These are phyloP conservation scores for Leccinum angustisporum DNA, from an alignment of 1,284 basidiomycete genomes.

Conservation along the genomic window DNA sequence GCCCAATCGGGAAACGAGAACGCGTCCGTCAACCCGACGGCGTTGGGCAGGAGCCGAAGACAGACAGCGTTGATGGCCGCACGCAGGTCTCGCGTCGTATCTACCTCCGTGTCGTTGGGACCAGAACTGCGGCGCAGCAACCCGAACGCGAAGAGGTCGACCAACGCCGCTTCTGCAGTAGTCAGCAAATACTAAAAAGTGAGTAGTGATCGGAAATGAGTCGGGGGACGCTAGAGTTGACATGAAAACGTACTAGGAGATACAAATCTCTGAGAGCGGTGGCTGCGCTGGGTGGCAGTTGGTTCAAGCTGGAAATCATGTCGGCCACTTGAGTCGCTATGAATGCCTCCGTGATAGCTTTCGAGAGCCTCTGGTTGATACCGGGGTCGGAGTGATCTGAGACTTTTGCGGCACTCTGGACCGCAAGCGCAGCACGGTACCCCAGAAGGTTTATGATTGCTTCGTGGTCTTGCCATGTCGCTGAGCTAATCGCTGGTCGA, in stretches of 20 bases:
- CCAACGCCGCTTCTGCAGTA: conserved; percentile 52
- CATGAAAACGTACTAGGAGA: conserved; percentile 45
- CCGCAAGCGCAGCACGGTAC: conserved; percentile 59
- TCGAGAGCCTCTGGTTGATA: conserved; percentile 56
- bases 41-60: conserved; percentile 59
- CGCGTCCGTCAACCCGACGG: conserved; percentile 70
- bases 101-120: conserved; percentile 24
- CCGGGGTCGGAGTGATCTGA: conserved; percentile 45
- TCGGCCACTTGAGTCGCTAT: conserved; percentile 53
- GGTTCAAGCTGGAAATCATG: conserved; percentile 41
- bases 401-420: conserved; percentile 48
- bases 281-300: conserved; percentile 34
- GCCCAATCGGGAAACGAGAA: conserved; percentile 82
- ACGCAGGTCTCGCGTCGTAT: conserved; percentile 54
- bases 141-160: conserved; percentile 58
- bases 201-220: not conserved
- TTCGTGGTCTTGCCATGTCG: conserved; percentile 15
- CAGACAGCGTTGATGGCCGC: conserved; percentile 52
- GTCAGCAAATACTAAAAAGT: conserved; percentile 61
- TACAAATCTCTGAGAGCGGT: conserved; percentile 46
- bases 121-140: conserved; percentile 36
- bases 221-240: not conserved
- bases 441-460: conserved; percentile 51
- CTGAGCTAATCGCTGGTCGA: conserved; percentile 16
- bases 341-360: conserved; percentile 68